Evolutionary conservation across 1,139 yeast genomes (phyloP).

Genomic region (Candida tunisiensis): DNA sequence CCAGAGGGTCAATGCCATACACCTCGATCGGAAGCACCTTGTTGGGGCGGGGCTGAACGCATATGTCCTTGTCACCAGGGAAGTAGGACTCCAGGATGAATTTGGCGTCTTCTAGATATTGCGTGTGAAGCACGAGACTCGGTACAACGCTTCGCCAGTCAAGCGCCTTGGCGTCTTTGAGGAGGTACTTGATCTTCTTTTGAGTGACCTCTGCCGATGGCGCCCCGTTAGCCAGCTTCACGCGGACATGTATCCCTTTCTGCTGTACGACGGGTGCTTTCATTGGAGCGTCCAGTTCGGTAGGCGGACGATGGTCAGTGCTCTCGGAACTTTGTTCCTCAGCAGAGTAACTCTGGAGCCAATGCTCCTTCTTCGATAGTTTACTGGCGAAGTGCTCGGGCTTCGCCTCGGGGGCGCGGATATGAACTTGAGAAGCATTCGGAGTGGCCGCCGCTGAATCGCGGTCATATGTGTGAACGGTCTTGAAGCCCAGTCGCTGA

Average conservation of each 20-base stretch:
- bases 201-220: slow-evolving; percentile 5
- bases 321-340: slow-evolving; percentile 3
- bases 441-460: slow-evolving; percentile 10
- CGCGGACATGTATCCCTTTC: slow-evolving; percentile 13
- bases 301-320: not conserved
- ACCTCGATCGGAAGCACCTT: slow-evolving; percentile 23
- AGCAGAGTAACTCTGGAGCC: slow-evolving; percentile 6
- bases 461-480: slow-evolving; percentile 26
- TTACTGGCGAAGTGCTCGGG: slow-evolving; percentile 14
- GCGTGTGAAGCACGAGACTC: slow-evolving; percentile 16
- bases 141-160: slow-evolving; percentile 23
- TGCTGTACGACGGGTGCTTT: slow-evolving; percentile 30
- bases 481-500: slow-evolving; percentile 37
- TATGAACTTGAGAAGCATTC: slow-evolving; percentile 11
- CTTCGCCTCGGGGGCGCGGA: slow-evolving; percentile 12
- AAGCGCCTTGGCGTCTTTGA: slow-evolving; percentile 7
- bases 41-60: slow-evolving; percentile 18
- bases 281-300: slow-evolving; percentile 33
- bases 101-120: slow-evolving; percentile 1
- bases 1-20: slow-evolving; percentile 44
- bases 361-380: slow-evolving; percentile 8
- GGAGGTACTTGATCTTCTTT: slow-evolving; percentile 7
- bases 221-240: slow-evolving; percentile 15
- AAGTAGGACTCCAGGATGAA: slow-evolving; percentile 7
- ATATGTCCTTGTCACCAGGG: slow-evolving; percentile 9